Evolutionary conservation across 177 flowering plant species (phyloP).

Genomic region (Vitis hybrid): DNA sequence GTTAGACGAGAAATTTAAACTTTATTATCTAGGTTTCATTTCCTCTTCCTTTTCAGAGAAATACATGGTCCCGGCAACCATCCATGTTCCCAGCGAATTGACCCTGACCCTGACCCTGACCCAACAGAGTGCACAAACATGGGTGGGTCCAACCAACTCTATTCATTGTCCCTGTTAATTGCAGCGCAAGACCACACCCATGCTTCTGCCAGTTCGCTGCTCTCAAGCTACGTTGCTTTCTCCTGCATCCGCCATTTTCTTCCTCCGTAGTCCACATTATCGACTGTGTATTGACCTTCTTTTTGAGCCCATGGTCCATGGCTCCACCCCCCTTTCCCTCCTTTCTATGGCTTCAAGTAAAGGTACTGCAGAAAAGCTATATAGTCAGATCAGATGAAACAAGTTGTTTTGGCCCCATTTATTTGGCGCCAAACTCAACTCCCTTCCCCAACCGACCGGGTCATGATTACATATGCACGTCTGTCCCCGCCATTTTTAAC

Average conservation of each 20-base stretch:
- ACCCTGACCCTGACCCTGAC: constrained; percentile 2
- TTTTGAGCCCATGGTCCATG: not conserved
- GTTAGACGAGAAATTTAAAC: too few species aligned
- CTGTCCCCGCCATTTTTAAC: too few species aligned
- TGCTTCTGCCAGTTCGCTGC: not conserved
- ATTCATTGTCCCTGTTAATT: not conserved
- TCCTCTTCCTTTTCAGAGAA: too few species aligned
- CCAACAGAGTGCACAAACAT: constrained; percentile 3
- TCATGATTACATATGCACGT: too few species aligned
- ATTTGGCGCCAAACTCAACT: constrained; percentile 9
- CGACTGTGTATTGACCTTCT: not conserved
- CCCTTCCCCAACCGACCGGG: not conserved
- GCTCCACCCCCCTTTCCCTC: constrained; percentile 4
- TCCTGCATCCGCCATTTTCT: not conserved
- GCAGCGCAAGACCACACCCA: not conserved
- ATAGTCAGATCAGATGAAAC: not conserved
- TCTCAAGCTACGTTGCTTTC: constrained; percentile 16
- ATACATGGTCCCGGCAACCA: too few species aligned
- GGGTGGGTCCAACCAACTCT: constrained; percentile 15
- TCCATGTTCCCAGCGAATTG: constrained; percentile 13
- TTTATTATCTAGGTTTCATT: too few species aligned
- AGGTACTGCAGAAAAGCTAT: constrained; percentile 5
- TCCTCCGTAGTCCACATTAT: not conserved
- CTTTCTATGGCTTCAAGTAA: constrained; percentile 7
- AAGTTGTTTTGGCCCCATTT: not conserved